Conservation (phyloP, 176 grass and related monocot species). For the Saccharum officinarum region DNA sequence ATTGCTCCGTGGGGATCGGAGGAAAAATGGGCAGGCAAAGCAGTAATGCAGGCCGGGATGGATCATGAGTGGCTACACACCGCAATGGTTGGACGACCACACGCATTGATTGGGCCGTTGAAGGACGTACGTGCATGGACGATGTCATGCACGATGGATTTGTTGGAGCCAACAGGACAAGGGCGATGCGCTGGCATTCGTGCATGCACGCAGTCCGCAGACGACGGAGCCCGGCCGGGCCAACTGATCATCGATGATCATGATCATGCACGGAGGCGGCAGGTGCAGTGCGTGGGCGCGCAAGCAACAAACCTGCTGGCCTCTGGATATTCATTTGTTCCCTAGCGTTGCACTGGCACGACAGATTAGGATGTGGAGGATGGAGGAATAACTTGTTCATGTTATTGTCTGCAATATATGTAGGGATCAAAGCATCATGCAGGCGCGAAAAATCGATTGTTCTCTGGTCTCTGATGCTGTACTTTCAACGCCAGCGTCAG, state of each 20-base stretch:
- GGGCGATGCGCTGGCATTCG: conserved; percentile 47
- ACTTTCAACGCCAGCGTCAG: not conserved
- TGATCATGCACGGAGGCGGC: not conserved
- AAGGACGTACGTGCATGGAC: conserved; percentile 29
- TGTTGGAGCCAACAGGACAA: conserved; percentile 3
- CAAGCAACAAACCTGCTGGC: not conserved
- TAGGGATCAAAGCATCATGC: not conserved
- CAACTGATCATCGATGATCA: not conserved
- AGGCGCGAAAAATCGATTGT: not conserved
- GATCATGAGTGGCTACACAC: not conserved
- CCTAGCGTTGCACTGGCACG: conserved; percentile 6
- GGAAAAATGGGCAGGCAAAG: conserved; percentile 38
- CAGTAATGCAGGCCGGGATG: conserved; percentile 26
- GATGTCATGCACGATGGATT: not conserved
- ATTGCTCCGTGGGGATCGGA: not conserved
- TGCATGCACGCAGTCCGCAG: conserved; percentile 25
- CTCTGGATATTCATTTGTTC: not conserved
- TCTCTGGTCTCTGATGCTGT: not conserved
- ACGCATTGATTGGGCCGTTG: conserved; percentile 29
- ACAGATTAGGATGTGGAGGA: not conserved
- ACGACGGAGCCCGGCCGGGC: not conserved
- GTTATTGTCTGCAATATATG: not conserved
- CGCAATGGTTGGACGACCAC: conserved; percentile 24
- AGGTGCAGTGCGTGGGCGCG: conserved; percentile 13
- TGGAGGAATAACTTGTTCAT: conserved; percentile 22